A percentile compares a stretch with the other conserved stretches of the same genome.
These are phyloP conservation scores for Russula lepida DNA, from an alignment of 768 basidiomycete genomes.

Conservation along the genomic window DNA sequence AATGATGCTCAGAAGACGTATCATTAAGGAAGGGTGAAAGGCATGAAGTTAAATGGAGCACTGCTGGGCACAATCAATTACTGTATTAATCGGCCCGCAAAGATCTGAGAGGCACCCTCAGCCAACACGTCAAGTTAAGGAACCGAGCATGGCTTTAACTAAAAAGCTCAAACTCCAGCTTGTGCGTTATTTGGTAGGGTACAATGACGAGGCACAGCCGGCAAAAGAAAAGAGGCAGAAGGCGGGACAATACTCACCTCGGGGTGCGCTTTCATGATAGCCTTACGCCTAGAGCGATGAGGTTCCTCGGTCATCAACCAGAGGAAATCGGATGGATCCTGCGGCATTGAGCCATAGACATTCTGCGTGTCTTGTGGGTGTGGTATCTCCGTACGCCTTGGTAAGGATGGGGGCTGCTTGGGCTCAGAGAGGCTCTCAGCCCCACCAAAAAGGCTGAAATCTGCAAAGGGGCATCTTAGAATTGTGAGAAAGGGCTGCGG, in stretches of 20 bases:
- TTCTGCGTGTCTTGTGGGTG: constrained; percentile 38
- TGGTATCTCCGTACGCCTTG: constrained; percentile 42
- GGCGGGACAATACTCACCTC: constrained; percentile 43
- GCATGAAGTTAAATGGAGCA: neutral
- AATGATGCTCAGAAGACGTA: constrained; percentile 1
- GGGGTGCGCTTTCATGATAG: constrained; percentile 91
- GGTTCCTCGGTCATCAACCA: constrained; percentile 99
- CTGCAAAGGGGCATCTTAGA: constrained; percentile 28
- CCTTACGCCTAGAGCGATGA: constrained; percentile 78
- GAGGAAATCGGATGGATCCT: constrained; percentile 79
- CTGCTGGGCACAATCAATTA: too few species aligned
- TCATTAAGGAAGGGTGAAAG: neutral
- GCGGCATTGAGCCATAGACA: constrained; percentile 45
- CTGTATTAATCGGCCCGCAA: neutral
- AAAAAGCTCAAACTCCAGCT: neutral
- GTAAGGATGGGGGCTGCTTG: constrained; percentile 32
- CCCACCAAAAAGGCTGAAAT: constrained; percentile 76
- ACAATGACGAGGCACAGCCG: neutral
- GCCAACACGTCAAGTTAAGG: neutral
- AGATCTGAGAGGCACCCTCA: neutral
- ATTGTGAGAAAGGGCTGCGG: neutral
- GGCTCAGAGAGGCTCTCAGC: constrained; percentile 67
- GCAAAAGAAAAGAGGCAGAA: neutral
- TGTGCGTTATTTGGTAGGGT: neutral
- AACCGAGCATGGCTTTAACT: neutral